A percentile compares a stretch with the other conserved stretches of the same genome.
Evolutionary conservation across 208 protist genomes (phyloP).

Genomic region (Angomonas deanei): DNA sequence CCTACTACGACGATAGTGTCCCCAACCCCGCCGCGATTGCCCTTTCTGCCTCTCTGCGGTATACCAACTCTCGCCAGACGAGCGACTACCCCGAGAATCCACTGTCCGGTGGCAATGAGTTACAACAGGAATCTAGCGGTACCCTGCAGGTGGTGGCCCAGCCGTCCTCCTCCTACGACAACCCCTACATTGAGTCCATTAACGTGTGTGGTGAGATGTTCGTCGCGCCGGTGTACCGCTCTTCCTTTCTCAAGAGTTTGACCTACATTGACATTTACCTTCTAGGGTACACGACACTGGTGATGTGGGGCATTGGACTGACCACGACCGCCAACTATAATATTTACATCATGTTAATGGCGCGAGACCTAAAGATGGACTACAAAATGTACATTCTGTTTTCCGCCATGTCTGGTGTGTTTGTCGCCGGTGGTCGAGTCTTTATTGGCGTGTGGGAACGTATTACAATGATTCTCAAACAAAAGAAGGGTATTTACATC

Average conservation of each 20-base stretch:
- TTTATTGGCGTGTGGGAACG: constrained; percentile 37
- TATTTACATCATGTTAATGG: constrained; percentile 34
- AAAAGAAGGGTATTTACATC: constrained; percentile 11
- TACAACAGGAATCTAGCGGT: no score
- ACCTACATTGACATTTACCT: constrained; percentile 50
- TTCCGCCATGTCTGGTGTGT: constrained; percentile 35
- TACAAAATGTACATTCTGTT: constrained; percentile 50
- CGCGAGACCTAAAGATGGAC: constrained; percentile 20
- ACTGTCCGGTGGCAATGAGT: no score
- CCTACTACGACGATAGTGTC: neutral
- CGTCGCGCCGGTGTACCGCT: constrained; percentile 45
- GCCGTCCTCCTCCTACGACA: constrained; percentile 23
- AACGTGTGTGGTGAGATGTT: constrained; percentile 47
- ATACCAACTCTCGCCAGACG: no score
- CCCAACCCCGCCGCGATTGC: no score
- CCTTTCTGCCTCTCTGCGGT: no score
- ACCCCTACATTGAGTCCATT: constrained; percentile 35
- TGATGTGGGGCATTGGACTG: constrained; percentile 45
- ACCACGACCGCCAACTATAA: constrained; percentile 44
- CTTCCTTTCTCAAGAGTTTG: constrained; percentile 35
- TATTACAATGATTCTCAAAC: constrained; percentile 15
- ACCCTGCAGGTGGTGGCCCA: neutral
- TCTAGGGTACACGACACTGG: constrained; percentile 35
- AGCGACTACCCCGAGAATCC: no score
- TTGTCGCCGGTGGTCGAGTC: constrained; percentile 32